phyloP scores from a whole-genome alignment of 83 land plant genomes.

The Diphasiastrum complanatum region DNA sequence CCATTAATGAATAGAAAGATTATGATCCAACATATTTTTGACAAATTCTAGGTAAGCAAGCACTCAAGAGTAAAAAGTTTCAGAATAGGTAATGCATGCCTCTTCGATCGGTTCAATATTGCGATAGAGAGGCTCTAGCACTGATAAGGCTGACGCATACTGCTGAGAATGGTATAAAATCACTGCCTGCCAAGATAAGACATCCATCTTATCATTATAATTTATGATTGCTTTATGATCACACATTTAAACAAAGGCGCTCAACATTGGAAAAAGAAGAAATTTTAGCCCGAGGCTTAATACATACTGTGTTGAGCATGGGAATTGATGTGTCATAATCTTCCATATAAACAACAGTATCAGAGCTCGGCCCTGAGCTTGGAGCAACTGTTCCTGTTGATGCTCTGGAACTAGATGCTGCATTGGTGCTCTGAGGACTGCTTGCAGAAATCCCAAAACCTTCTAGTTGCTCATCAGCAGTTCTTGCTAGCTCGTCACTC shows the following conservation, averaged over 20 bases:
- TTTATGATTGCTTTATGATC: too few relatives aligned
- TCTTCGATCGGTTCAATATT: slow-evolving; percentile 93
- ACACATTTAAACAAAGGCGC: background rate
- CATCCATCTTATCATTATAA: background rate
- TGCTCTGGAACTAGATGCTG: slow-evolving; percentile 36
- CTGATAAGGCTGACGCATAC: slow-evolving; percentile 57
- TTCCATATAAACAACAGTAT: slow-evolving; percentile 40
- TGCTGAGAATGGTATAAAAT: slow-evolving; percentile 76
- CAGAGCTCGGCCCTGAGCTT: slow-evolving; percentile 35
- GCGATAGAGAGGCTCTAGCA: slow-evolving; percentile 66
- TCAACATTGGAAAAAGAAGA: background rate
- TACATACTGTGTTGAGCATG: slow-evolving; percentile 66
- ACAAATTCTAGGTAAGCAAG: background rate
- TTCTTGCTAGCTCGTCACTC: slow-evolving; percentile 69
- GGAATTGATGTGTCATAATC: slow-evolving; percentile 81
- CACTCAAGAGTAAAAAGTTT: background rate
- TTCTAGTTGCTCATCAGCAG: slow-evolving; percentile 63
- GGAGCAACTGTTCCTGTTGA: background rate
- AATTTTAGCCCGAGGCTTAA: too few relatives aligned
- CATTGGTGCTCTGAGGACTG: slow-evolving; percentile 28
- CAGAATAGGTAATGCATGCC: slow-evolving; percentile 29
- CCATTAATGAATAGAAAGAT: background rate
- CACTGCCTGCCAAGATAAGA: slow-evolving; percentile 48
- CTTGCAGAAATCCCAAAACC: slow-evolving; percentile 13
- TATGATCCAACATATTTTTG: background rate